phyloP scores from a whole-genome alignment of 75 land plant species.

The Cunninghamia lanceolata region DNA sequence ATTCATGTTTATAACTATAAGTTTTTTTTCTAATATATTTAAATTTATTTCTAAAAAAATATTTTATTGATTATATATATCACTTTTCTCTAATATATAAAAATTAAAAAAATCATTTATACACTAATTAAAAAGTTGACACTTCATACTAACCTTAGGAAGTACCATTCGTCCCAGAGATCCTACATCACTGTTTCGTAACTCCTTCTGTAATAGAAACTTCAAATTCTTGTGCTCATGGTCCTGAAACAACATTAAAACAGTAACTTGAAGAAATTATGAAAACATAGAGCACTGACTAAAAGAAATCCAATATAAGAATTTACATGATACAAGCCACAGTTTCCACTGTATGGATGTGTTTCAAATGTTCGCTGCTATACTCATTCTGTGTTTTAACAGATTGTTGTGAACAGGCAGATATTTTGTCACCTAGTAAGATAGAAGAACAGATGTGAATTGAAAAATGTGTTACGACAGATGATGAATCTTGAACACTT shows the following conservation, averaged over 20 bases:
- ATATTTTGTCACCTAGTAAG: too few relatives aligned
- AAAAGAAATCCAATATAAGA: neutral
- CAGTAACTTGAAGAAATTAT: neutral
- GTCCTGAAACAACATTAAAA: neutral
- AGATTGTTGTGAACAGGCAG: too few relatives aligned
- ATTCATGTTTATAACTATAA: too few relatives aligned
- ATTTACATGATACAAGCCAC: neutral
- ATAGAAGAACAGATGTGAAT: too few relatives aligned
- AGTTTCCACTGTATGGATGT: neutral
- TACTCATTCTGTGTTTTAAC: neutral
- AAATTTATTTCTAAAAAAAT: too few relatives aligned
- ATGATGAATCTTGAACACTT: too few relatives aligned
- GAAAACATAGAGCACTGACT: neutral
- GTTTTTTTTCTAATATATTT: too few relatives aligned
- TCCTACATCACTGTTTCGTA: constrained; percentile 75
- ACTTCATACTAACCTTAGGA: constrained; percentile 59
- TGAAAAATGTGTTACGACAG: too few relatives aligned
- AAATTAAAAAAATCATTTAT: neutral
- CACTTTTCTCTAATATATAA: neutral
- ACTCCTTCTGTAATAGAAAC: constrained; percentile 58
- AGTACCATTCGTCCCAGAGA: constrained; percentile 70
- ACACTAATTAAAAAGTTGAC: neutral
- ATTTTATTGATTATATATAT: neutral
- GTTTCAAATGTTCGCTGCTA: neutral
- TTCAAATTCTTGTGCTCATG: neutral